phyloP scores from a whole-genome alignment of 805 yeast genomes.

The Lipomyces mesembrius region DNA sequence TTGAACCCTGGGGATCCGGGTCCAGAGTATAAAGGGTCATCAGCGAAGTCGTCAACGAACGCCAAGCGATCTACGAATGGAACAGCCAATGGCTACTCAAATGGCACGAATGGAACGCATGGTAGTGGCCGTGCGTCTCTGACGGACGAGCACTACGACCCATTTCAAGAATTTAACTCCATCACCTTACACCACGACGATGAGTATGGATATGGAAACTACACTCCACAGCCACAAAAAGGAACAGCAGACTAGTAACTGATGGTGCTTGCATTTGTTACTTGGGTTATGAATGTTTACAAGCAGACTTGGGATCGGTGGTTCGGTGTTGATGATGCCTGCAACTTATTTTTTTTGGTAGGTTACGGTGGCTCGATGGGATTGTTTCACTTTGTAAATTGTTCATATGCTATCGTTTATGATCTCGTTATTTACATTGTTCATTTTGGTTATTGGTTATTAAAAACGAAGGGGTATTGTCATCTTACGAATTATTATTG shows the following conservation, averaged over 20 bases:
- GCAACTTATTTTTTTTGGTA: not conserved
- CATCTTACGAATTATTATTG: not conserved
- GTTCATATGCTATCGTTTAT: not conserved
- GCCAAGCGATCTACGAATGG: slow-evolving; percentile 9
- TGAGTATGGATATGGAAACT: slow-evolving; percentile 43
- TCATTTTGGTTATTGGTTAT: slow-evolving; percentile 2
- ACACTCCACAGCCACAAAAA: not conserved
- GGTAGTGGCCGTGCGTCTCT: slow-evolving; percentile 34
- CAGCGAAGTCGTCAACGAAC: slow-evolving; percentile 17
- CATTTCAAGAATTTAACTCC: slow-evolving; percentile 83
- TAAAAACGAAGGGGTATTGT: not conserved
- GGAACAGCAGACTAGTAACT: slow-evolving; percentile 1
- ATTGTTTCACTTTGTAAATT: slow-evolving; percentile 1
- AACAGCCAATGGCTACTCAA: slow-evolving; percentile 12
- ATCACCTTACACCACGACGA: slow-evolving; percentile 82
- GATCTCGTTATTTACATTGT: not conserved
- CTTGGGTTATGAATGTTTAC: too few relatives aligned
- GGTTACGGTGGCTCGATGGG: not conserved
- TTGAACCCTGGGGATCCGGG: not conserved
- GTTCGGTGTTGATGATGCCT: not conserved
- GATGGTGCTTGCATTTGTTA: not conserved
- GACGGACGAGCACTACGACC: slow-evolving; percentile 59
- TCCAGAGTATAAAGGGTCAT: not conserved
- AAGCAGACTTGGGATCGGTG: not conserved
- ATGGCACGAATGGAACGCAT: slow-evolving; percentile 11